Evolutionary conservation across 2,329 filamentous ascomycete species (phyloP).

Genomic region (Botrytis medusae): DNA sequence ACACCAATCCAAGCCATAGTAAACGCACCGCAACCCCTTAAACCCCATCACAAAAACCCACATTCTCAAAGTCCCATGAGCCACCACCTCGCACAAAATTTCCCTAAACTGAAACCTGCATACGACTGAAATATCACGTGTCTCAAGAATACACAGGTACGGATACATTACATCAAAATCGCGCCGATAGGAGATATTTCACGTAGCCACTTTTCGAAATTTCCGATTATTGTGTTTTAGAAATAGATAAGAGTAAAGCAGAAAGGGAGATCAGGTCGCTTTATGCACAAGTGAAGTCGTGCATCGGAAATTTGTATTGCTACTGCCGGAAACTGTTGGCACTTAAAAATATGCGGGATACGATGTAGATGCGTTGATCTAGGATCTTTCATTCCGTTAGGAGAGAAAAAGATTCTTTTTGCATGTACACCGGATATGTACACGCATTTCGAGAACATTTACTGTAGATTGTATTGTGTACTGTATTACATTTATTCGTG

Average conservation of each 20-base stretch:
- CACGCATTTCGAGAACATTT: too few species aligned
- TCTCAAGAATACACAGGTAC: neutral
- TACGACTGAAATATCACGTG: neutral
- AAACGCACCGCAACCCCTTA: too few species aligned
- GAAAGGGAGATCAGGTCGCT: neutral
- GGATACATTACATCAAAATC: neutral
- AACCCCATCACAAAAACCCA: neutral
- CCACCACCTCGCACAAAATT: neutral
- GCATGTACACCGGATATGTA: neutral
- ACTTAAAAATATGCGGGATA: neutral
- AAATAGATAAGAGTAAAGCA: neutral
- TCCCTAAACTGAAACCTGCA: neutral
- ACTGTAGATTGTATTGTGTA: neutral
- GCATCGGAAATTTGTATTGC: neutral
- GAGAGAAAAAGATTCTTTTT: too few species aligned
- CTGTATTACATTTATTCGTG: neutral
- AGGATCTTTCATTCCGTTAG: neutral
- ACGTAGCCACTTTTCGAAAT: neutral
- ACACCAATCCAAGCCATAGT: neutral
- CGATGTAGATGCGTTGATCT: accelerated
- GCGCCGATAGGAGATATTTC: neutral
- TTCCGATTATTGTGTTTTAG: neutral
- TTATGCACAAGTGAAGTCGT: neutral
- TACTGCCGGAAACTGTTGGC: neutral
- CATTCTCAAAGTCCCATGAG: neutral